Evolutionary conservation across 371 early-diverging fungal species (phyloP).

Genomic region (Lichtheimia ornata): DNA sequence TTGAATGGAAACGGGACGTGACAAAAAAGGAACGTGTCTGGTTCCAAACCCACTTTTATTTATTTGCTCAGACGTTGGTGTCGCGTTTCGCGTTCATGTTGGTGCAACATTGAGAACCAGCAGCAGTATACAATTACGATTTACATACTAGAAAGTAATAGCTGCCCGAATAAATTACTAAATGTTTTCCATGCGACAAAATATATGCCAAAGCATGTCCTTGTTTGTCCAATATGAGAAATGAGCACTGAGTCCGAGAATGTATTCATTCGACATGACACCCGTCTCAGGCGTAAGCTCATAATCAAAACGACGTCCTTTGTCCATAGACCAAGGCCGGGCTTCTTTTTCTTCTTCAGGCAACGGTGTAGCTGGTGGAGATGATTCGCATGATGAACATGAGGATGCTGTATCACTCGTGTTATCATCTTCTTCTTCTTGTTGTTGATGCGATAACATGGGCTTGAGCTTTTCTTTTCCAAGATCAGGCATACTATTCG

Average conservation of each 20-base stretch:
- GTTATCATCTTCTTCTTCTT: conserved; percentile 6
- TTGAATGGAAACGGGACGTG: no score
- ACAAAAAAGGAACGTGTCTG: no score
- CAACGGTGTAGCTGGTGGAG: background rate
- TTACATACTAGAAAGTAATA: no score
- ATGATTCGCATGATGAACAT: background rate
- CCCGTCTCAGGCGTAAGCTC: conserved; percentile 48
- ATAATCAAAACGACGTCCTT: conserved; percentile 37
- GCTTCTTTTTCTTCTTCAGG: background rate
- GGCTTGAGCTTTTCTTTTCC: background rate
- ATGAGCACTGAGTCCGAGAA: conserved; percentile 49
- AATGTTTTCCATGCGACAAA: conserved; percentile 35
- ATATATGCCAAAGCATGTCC: conserved; percentile 54
- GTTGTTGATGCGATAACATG: background rate
- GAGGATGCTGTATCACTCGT: background rate
- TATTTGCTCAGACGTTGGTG: no score
- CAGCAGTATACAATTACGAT: no score
- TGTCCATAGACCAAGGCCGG: conserved; percentile 5
- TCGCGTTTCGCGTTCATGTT: no score
- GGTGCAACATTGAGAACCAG: no score
- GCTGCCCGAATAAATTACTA: background rate
- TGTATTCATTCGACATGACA: conserved; percentile 52
- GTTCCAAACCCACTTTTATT: no score
- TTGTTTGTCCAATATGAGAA: conserved; percentile 57
- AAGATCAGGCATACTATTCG: conserved; percentile 3